These are phyloP conservation scores for Eucommia ulmoides DNA, from an alignment of 257 asterid species.

Conservation along the genomic window DNA sequence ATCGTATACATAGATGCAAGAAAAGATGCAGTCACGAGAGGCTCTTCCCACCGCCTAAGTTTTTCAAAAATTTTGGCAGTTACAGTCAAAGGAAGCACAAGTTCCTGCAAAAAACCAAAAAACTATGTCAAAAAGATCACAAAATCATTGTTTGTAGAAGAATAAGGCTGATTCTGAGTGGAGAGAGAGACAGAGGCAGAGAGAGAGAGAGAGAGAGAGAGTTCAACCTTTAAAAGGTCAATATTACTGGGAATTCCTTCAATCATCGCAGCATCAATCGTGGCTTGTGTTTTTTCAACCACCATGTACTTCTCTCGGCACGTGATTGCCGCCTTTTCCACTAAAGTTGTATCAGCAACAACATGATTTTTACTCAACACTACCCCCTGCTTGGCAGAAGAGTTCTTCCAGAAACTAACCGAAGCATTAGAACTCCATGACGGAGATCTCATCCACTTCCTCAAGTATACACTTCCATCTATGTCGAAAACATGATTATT, in stretches of 20 bases:
- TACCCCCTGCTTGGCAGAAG: conserved; percentile 35
- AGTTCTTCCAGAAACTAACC: conserved; percentile 64
- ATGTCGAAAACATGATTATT: conserved; percentile 47
- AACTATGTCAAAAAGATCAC: neutral
- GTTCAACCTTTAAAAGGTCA: conserved; percentile 83
- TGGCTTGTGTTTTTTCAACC: conserved; percentile 91
- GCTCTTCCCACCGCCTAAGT: conserved; percentile 88
- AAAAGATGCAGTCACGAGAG: conserved; percentile 69
- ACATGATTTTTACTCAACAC: conserved; percentile 70
- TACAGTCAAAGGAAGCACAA: conserved; percentile 64
- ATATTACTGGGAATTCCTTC: conserved; percentile 97
- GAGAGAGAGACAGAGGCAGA: neutral
- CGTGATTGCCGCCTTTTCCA: conserved; percentile 62
- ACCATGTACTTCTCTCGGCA: conserved; percentile 59
- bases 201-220: conserved; percentile 1
- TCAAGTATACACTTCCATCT: conserved; percentile 80
- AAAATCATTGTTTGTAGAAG: neutral
- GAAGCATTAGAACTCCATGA: conserved; percentile 77
- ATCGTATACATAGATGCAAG: conserved; percentile 55
- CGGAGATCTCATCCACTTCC: conserved; percentile 83
- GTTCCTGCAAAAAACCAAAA: conserved; percentile 45
- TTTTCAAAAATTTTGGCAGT: conserved; percentile 48
- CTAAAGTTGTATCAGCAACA: conserved; percentile 54
- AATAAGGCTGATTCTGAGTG: neutral
- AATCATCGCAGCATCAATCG: conserved; percentile 88